Percentiles rank a stretch among this genome's conserved stretches.
phyloP scores from a whole-genome alignment of 345 rosid genomes.

The Hibiscus mutabilis region DNA sequence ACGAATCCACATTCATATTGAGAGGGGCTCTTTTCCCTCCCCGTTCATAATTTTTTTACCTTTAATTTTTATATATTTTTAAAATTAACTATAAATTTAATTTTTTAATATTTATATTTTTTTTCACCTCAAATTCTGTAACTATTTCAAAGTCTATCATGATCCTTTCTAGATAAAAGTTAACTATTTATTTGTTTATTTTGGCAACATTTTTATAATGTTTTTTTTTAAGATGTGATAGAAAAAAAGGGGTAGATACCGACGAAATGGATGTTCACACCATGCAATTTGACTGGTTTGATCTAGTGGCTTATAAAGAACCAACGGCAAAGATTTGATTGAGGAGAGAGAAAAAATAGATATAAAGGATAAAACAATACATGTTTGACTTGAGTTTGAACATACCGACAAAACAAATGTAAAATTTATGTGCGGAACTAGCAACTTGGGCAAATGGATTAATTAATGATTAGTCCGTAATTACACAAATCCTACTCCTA shows the following conservation, averaged over 20 bases:
- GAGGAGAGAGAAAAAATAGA: neutral
- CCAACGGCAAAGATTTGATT: neutral
- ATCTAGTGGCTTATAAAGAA: neutral
- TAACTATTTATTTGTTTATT: neutral
- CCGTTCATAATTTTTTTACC: too few species aligned
- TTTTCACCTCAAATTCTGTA: too few species aligned
- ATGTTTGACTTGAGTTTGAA: constrained; percentile 19
- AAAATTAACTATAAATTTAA: too few species aligned
- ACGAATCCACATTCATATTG: too few species aligned
- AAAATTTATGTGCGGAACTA: neutral
- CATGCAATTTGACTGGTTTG: neutral
- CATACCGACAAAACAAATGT: neutral
- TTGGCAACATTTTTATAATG: neutral
- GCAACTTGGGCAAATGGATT: neutral
- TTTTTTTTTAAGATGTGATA: neutral
- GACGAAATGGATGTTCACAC: constrained; percentile 15
- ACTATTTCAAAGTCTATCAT: too few species aligned
- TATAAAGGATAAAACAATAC: neutral
- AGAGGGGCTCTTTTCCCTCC: too few species aligned
- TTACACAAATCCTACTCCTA: neutral
- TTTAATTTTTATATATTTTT: too few species aligned
- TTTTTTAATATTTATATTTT: too few species aligned
- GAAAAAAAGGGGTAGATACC: neutral
- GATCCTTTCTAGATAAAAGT: too few species aligned
- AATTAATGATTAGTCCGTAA: constrained; percentile 5